Percentiles rank a stretch among this genome's conserved stretches.
phyloP scores from a whole-genome alignment of 2,329 filamentous ascomycete genomes.

The Aspergillus glaucus region DNA sequence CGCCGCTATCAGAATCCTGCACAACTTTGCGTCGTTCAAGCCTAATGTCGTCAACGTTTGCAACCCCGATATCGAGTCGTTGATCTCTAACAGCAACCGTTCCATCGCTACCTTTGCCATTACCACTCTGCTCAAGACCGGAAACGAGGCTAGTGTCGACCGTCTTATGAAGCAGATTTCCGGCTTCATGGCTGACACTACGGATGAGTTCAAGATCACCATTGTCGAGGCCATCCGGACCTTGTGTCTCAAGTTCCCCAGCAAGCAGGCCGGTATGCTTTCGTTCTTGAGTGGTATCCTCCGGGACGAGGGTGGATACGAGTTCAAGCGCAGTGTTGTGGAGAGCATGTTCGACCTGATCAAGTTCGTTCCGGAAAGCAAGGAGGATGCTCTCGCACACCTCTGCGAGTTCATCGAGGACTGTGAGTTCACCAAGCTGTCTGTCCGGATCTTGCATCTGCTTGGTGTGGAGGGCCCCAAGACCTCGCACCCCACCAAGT shows the following conservation, averaged over 20 bases:
- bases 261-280: constrained; percentile 96
- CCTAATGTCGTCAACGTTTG: constrained; percentile 84
- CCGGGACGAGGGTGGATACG: constrained; percentile 92
- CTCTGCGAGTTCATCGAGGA: constrained; percentile 99
- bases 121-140: constrained; percentile 94
- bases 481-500: constrained; percentile 93
- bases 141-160: constrained; percentile 95
- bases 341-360: constrained; percentile 99
- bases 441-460: constrained; percentile 88
- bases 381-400: constrained; percentile 75
- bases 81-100: constrained; percentile 94
- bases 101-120: constrained; percentile 98
- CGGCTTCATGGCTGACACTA: constrained; percentile 97
- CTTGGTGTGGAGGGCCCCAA: constrained; percentile 92
- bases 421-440: constrained; percentile 97
- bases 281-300: constrained; percentile 95
- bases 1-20: constrained; percentile 89
- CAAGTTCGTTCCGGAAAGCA: constrained; percentile 91
- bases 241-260: constrained; percentile 93
- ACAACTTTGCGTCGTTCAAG: constrained; percentile 95
- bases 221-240: constrained; percentile 98
- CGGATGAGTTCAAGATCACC: constrained; percentile 99
- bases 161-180: constrained; percentile 98
- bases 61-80: constrained; percentile 93
- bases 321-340: constrained; percentile 95